These are phyloP conservation scores for Boletellus sp. DNA, from an alignment of 768 basidiomycete genomes.

Conservation along the genomic window DNA sequence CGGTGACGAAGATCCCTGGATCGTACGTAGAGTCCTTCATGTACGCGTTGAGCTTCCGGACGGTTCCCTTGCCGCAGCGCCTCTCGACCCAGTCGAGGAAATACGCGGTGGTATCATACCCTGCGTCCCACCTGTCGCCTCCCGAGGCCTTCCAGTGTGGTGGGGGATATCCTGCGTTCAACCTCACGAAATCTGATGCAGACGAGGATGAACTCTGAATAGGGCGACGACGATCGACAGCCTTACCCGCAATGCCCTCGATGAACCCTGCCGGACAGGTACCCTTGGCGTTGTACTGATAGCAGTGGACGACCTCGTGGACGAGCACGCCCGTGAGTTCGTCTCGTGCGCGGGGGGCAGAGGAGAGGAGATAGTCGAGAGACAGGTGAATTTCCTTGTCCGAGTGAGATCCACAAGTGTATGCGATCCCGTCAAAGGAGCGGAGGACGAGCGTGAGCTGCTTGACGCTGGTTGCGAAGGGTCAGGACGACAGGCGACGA, in stretches of 20 bases:
- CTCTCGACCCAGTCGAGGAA: conserved; percentile 68
- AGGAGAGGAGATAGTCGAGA: conserved; percentile 55
- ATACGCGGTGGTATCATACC: conserved; percentile 70
- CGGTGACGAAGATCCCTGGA: conserved; percentile 46
- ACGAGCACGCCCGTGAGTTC: conserved; percentile 70
- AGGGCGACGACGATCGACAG: neutral
- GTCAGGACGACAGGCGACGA: conserved; percentile 11
- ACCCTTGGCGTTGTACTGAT: conserved; percentile 60
- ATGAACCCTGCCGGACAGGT: conserved; percentile 68
- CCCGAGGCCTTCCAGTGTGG: conserved; percentile 63
- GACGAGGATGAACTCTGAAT: neutral
- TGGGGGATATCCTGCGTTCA: conserved; percentile 53
- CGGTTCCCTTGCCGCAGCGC: conserved; percentile 48
- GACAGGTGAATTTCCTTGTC: conserved; percentile 77
- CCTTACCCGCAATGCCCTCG: conserved; percentile 74
- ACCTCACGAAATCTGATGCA: conserved; percentile 64
- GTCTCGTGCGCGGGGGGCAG: conserved; percentile 40
- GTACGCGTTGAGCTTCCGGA: conserved; percentile 54
- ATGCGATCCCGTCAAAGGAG: conserved; percentile 66
- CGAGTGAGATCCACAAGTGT: conserved; percentile 52
- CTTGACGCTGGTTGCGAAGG: conserved; percentile 39
- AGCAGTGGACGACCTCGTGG: conserved; percentile 80
- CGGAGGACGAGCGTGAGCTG: conserved; percentile 57
- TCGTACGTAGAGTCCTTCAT: conserved; percentile 51
- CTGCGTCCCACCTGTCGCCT: conserved; percentile 64